These are phyloP conservation scores for Cercospora sp. DNA, from an alignment of 2,329 filamentous ascomycete species.

Conservation along the genomic window DNA sequence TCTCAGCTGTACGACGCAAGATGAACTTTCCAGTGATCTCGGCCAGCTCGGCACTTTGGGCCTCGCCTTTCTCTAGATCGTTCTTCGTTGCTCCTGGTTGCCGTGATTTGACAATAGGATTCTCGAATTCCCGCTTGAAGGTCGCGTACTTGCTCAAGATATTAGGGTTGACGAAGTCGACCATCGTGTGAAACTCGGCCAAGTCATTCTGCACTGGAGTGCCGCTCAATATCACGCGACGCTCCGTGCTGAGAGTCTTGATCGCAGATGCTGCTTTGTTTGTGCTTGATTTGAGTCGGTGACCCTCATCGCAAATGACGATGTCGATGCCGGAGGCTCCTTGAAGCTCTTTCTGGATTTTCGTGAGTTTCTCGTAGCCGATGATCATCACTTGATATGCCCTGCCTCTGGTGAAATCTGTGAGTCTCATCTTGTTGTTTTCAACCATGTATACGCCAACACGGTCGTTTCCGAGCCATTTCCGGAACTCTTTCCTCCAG, in stretches of 20 bases:
- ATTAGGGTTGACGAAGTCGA: slow-evolving; percentile 69
- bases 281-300: slow-evolving; percentile 66
- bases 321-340: slow-evolving; percentile 66
- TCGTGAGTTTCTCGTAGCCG: slow-evolving; percentile 69
- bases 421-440: slow-evolving; percentile 58
- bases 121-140: slow-evolving; percentile 66
- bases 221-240: slow-evolving; percentile 64
- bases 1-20: slow-evolving; percentile 64
- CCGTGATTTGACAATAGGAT: slow-evolving; percentile 62
- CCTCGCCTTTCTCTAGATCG: slow-evolving; percentile 65
- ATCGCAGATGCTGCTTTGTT: slow-evolving; percentile 69
- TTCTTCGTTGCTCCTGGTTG: slow-evolving; percentile 63
- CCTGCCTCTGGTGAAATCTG: slow-evolving; percentile 68
- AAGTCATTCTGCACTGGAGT: slow-evolving; percentile 70
- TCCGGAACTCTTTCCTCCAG: slow-evolving; percentile 71
- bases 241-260: slow-evolving; percentile 61
- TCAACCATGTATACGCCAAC: slow-evolving; percentile 69
- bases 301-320: slow-evolving; percentile 69
- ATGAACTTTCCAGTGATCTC: slow-evolving; percentile 65
- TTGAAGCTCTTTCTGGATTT: slow-evolving; percentile 65
- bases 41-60: slow-evolving; percentile 61
- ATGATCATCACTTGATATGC: slow-evolving; percentile 72
- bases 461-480: slow-evolving; percentile 71
- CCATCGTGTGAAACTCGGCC: slow-evolving; percentile 66
- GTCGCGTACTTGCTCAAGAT: slow-evolving; percentile 62